Conservation (phyloP, 73 alveolate species). For the Durusdinium trenchii region DNA sequence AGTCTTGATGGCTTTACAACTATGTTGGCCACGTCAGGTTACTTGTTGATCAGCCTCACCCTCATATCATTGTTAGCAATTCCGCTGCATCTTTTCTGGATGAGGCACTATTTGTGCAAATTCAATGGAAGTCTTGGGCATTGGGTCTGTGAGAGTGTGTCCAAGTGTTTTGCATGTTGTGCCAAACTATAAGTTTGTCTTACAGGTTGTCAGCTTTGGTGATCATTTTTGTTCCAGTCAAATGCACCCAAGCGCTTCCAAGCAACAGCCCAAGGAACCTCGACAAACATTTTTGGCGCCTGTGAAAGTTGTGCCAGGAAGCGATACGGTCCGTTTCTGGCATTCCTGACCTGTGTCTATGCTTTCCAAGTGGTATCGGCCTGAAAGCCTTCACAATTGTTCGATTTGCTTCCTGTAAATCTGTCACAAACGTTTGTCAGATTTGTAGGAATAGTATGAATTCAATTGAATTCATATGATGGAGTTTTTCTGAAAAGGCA, state of each 20-base stretch:
- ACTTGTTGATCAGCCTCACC: conserved; percentile 9
- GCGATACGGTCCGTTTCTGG: conserved; percentile 69
- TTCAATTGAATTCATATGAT: too few relatives aligned
- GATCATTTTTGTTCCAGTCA: too few relatives aligned
- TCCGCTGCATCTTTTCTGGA: conserved; percentile 78
- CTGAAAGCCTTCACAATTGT: not conserved
- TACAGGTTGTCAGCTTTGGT: too few relatives aligned
- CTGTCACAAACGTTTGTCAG: not conserved
- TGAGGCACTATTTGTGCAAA: conserved; percentile 21
- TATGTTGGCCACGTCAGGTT: not conserved
- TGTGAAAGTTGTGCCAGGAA: not conserved
- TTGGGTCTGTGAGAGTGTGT: too few relatives aligned
- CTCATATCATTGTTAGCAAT: conserved; percentile 39
- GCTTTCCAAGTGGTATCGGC: conserved; percentile 27
- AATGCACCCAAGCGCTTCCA: not conserved
- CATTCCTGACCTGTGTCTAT: conserved; percentile 76
- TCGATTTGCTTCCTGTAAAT: not conserved
- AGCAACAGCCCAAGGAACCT: too few relatives aligned
- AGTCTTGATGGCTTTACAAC: not conserved
- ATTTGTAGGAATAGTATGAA: not conserved
- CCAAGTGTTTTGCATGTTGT: too few relatives aligned
- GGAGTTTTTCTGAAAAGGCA: too few relatives aligned
- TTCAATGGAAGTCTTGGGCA: too few relatives aligned
- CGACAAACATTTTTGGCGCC: not conserved
- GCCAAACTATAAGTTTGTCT: too few relatives aligned